Evolutionary conservation across 2,329 filamentous ascomycete species (phyloP).

Genomic region (Penicillium oxalicum): DNA sequence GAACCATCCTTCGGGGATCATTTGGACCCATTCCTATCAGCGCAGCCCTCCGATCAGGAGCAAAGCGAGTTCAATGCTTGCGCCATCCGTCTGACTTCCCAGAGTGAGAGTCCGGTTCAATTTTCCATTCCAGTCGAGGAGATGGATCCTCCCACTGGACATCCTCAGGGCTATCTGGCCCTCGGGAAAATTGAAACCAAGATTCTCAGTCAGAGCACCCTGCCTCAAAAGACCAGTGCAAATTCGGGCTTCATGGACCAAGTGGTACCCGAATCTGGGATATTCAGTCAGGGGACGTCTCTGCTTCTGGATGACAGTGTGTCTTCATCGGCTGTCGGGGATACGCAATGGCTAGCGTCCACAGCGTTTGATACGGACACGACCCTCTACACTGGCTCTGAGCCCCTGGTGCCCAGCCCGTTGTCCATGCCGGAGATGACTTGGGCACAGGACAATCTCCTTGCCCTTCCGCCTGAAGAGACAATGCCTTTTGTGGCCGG

Average conservation of each 20-base stretch:
- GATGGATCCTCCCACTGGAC: conserved; percentile 12
- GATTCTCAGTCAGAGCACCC: no score
- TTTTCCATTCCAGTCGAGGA: conserved; percentile 17
- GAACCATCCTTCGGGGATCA: conserved; percentile 32
- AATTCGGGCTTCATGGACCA: conserved; percentile 10
- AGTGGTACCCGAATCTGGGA: conserved; percentile 10
- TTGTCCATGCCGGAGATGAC: conserved; percentile 18
- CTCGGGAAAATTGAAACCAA: conserved; percentile 4
- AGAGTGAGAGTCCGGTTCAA: conserved; percentile 14
- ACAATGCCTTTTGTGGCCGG: conserved; percentile 15
- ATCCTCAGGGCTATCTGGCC: conserved; percentile 7
- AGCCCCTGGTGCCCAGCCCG: conserved; percentile 27
- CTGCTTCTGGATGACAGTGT: conserved; percentile 9
- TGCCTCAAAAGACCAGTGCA: no score
- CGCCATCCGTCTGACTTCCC: conserved; percentile 29
- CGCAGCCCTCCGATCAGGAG: conserved; percentile 31
- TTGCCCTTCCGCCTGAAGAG: conserved; percentile 12
- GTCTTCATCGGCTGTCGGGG: conserved; percentile 3
- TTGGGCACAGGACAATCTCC: conserved; percentile 3
- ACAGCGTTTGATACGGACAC: conserved; percentile 13
- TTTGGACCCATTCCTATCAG: conserved; percentile 39
- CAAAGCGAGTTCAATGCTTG: conserved; percentile 32
- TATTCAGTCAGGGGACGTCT: conserved; percentile 9
- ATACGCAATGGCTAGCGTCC: conserved; percentile 13
- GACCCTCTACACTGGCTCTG: conserved; percentile 31